Conservation (phyloP, 306 rosid genomes). For the Potentilla sterilis region DNA sequence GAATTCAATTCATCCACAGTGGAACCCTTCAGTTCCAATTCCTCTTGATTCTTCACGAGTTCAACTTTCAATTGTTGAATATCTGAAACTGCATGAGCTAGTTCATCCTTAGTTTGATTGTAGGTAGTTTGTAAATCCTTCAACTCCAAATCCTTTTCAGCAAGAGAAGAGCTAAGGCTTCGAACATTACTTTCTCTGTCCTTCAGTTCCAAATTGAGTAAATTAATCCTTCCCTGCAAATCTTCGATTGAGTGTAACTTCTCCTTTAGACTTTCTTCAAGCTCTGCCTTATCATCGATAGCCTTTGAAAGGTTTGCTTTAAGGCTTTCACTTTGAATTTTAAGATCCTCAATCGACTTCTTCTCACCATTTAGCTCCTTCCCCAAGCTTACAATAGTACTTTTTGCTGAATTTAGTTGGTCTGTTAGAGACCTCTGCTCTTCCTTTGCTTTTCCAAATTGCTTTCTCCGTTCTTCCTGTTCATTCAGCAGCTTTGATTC, state of each 20-base stretch:
- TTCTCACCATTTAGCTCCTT: conserved; percentile 62
- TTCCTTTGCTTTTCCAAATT: conserved; percentile 62
- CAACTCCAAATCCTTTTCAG: conserved; percentile 67
- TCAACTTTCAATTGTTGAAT: conserved; percentile 59
- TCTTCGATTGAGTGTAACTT: conserved; percentile 30
- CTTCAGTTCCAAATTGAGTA: conserved; percentile 52
- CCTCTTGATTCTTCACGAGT: conserved; percentile 45
- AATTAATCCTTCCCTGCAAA: conserved; percentile 48
- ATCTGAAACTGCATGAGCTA: conserved; percentile 43
- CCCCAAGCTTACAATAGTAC: conserved; percentile 47
- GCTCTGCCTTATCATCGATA: conserved; percentile 41
- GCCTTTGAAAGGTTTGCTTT: conserved; percentile 36
- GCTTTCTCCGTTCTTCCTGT: conserved; percentile 61
- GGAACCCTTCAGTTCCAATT: conserved; percentile 50
- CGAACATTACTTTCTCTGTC: conserved; percentile 47
- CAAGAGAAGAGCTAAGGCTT: conserved; percentile 59
- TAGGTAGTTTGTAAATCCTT: conserved; percentile 46
- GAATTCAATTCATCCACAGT: conserved; percentile 53
- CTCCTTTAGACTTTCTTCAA: conserved; percentile 43
- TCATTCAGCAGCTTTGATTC: conserved; percentile 60
- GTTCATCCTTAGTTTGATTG: conserved; percentile 50
- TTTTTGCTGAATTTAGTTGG: conserved; percentile 57
- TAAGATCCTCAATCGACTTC: conserved; percentile 49
- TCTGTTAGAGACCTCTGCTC: conserved; percentile 51
- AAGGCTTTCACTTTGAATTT: conserved; percentile 49